Evolutionary conservation across 192 early-diverging fungal species (phyloP).

Genomic region (Coemansia sp.): DNA sequence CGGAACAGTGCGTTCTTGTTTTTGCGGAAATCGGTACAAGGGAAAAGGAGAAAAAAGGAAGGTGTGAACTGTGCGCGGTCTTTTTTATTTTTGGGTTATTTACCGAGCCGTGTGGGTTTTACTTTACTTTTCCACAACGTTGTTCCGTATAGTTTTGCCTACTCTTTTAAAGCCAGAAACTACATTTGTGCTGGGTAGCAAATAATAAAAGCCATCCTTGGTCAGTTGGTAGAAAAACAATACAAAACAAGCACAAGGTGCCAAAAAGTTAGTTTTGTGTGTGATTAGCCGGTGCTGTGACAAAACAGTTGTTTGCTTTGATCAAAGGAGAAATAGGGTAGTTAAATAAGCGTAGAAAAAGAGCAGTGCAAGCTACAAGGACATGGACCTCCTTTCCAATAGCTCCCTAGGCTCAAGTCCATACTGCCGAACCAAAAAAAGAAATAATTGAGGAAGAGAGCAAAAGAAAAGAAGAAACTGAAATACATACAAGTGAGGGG

Average conservation of each 20-base stretch:
- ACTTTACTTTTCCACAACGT: background rate
- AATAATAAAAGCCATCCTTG: background rate
- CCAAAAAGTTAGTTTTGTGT: background rate
- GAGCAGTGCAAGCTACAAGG: background rate
- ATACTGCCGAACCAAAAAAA: background rate
- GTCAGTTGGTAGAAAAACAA: too few species aligned
- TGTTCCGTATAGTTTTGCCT: background rate
- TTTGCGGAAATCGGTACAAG: slow-evolving; percentile 3
- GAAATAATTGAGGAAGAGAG: background rate
- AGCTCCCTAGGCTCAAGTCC: background rate
- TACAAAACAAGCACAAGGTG: too few species aligned
- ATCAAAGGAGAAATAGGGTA: background rate
- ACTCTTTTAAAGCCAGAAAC: background rate
- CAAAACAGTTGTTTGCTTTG: background rate
- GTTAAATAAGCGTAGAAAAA: background rate
- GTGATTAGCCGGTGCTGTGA: background rate
- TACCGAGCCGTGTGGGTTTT: background rate
- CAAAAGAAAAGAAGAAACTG: background rate
- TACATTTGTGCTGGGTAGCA: background rate
- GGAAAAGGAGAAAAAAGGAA: background rate
- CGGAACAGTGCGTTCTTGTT: background rate
- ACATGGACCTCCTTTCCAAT: background rate
- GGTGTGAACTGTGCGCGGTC: background rate
- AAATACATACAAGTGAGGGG: background rate
- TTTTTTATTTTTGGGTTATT: background rate